A percentile compares a stretch with the other conserved stretches of the same genome.
Conservation (phyloP, 2,329 filamentous ascomycete genomes). For the Herpotrichia juniperi region DNA sequence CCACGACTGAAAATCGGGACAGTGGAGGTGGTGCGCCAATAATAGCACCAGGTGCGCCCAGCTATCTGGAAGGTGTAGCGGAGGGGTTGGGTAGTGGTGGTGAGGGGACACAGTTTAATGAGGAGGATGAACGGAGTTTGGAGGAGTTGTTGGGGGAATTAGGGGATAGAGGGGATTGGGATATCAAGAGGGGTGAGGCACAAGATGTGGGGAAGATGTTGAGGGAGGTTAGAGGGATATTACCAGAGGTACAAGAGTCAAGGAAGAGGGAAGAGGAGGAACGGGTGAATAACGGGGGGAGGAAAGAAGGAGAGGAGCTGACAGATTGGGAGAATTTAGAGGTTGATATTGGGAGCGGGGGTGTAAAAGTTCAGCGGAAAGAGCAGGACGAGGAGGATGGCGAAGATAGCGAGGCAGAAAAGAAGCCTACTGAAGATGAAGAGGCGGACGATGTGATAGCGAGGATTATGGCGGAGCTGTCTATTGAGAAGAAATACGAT, state of each 20-base stretch:
- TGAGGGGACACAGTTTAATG: slow-evolving; percentile 33
- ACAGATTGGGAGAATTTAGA: slow-evolving; percentile 42
- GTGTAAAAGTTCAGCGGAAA: slow-evolving; percentile 14
- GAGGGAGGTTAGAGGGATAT: slow-evolving; percentile 47
- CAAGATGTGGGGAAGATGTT: slow-evolving; percentile 49
- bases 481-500: slow-evolving; percentile 49
- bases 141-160: slow-evolving; percentile 55
- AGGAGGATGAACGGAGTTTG: slow-evolving; percentile 52
- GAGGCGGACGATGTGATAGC: slow-evolving; percentile 56
- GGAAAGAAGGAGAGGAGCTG: slow-evolving; percentile 15
- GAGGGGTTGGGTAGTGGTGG: slow-evolving; percentile 32
- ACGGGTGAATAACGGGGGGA: slow-evolving; percentile 8
- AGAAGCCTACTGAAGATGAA: slow-evolving; percentile 39
- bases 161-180: slow-evolving; percentile 46
- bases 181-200: slow-evolving; percentile 47
- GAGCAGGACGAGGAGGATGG: slow-evolving; percentile 18
- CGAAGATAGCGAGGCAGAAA: slow-evolving; percentile 18
- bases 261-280: slow-evolving; percentile 13
- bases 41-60: slow-evolving; percentile 40
- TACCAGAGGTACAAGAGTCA: slow-evolving; percentile 40
- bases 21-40: slow-evolving; percentile 17
- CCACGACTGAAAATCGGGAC: slow-evolving; percentile 20
- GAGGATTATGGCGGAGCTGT: slow-evolving; percentile 53
- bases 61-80: slow-evolving; percentile 38
- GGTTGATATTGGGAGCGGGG: slow-evolving; percentile 33